phyloP scores from a whole-genome alignment of 2,329 filamentous ascomycete species.

The Thelonectria olida region DNA sequence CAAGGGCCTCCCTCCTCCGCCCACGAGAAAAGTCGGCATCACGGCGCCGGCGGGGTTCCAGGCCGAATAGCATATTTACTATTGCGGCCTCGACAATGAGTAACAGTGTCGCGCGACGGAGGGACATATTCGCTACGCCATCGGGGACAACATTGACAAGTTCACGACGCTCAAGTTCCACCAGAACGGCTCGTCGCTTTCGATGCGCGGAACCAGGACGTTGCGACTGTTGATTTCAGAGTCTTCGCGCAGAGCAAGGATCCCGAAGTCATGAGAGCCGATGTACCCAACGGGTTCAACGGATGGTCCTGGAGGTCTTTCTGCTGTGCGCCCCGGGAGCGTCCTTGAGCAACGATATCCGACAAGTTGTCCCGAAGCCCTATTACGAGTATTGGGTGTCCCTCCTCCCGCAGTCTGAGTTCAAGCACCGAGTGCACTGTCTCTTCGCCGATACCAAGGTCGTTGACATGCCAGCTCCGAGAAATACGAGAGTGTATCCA shows the following conservation, averaged over 20 bases:
- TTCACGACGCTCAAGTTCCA: slow-evolving; percentile 45
- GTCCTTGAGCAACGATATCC: slow-evolving; percentile 42
- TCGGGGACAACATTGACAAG: slow-evolving; percentile 27
- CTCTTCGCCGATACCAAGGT: background rate
- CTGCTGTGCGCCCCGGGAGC: slow-evolving; percentile 31
- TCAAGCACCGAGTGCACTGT: slow-evolving; percentile 31
- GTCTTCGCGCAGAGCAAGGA: slow-evolving; percentile 53
- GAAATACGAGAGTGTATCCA: slow-evolving; percentile 24
- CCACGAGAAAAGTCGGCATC: slow-evolving; percentile 43
- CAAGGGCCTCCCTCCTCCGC: slow-evolving; percentile 31
- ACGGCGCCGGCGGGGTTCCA: slow-evolving; percentile 53
- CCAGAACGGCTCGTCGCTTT: slow-evolving; percentile 48
- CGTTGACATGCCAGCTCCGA: slow-evolving; percentile 24
- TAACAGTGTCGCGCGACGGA: slow-evolving; percentile 46
- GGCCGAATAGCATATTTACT: slow-evolving; percentile 53
- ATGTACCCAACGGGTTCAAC: too few species aligned
- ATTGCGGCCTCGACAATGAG: slow-evolving; percentile 50
- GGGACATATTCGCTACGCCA: slow-evolving; percentile 18
- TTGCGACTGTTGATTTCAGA: slow-evolving; percentile 56
- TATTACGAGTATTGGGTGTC: slow-evolving; percentile 30
- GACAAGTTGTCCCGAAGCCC: slow-evolving; percentile 44
- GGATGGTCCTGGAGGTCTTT: slow-evolving; percentile 47
- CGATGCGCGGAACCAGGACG: slow-evolving; percentile 51
- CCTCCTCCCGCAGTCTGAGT: slow-evolving; percentile 33
- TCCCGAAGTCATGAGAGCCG: slow-evolving; percentile 54